Evolutionary conservation across 2,329 filamentous ascomycete species (phyloP), one percentile per base, ranked within the genome.

Genomic region (Conoideocrella luteorostrata): DNA sequence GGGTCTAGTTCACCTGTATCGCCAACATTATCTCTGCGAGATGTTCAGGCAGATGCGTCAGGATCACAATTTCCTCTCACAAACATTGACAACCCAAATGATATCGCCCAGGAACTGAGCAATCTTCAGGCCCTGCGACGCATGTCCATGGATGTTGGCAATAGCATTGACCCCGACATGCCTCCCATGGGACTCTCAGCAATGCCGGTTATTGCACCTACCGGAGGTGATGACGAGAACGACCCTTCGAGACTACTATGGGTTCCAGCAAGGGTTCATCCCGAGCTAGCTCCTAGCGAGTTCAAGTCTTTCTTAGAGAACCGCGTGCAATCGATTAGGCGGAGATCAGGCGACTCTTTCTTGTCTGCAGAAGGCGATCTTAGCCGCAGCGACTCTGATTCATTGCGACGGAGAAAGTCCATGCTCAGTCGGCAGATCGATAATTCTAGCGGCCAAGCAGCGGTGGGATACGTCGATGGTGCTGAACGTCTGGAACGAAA

Each of bases 241-340:
- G 91, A 97, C 60, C 81, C 88, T 7, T 89, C 90, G 2, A 79
- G 89, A 49, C 68, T 97, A 47, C 86, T 97, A 52, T 98, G 93
- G 93, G 93, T 98, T 5, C 93, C 93, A 5, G 93, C 93, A 20
- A 81, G 89, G 46, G 77, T 98, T 22, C 93, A 98, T 56, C 93
- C 93, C 1, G 93, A 98, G 64, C 72, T 98, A 39, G 93, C 93
- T 3, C 93, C 93, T 1, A 89, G 86, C 58, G 93, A 96, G 55
- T 98, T 97, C 72, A 96, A 95, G 65, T 91, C 85, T 1, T 98
- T 97, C 54, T 77, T 98, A 2, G 91, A 98, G 57, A 94, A 90
- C 50, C 83, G 90, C 58, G 88, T 96, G 11, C 86, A 95, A 54
- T 84, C 87, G 28, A 95, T 97, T 54, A 84, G 88, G 61, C 77